These are phyloP conservation scores for Pestalotiopsis sp. DNA, from an alignment of 2,329 filamentous ascomycete genomes.

Conservation along the genomic window DNA sequence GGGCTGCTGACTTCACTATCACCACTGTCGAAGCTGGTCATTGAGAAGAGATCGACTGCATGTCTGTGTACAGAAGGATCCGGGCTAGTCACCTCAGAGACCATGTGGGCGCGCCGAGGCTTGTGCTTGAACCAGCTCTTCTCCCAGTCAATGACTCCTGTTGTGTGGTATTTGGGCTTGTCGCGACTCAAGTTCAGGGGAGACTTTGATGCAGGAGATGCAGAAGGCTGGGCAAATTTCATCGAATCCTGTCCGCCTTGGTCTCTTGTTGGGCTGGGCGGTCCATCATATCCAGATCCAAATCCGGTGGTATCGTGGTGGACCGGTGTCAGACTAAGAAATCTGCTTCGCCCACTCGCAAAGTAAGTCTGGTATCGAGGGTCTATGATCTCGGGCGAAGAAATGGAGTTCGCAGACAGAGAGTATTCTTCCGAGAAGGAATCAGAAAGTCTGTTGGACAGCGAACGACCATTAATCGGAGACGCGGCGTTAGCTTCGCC, in stretches of 20 bases:
- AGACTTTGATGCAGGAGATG: background rate
- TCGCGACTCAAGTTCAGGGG: background rate
- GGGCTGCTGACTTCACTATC: constrained; percentile 9
- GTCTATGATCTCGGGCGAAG: background rate
- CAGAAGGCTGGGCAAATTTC: background rate
- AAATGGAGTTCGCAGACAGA: background rate
- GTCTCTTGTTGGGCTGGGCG: background rate
- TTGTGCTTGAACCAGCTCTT: constrained; percentile 26
- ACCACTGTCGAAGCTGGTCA: constrained; percentile 6
- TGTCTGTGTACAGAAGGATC: constrained; percentile 6
- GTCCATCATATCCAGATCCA: constrained; percentile 8
- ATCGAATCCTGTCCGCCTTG: background rate
- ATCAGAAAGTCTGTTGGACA: background rate
- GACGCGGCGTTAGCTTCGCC: background rate
- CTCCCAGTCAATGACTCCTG: constrained; percentile 22
- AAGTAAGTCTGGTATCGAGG: background rate
- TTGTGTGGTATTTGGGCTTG: background rate
- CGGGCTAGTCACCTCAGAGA: constrained; percentile 24
- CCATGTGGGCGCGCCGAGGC: constrained; percentile 25
- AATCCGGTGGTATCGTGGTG: background rate
- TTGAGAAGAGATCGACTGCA: constrained; percentile 7
- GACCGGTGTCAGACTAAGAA: background rate
- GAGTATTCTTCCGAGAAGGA: background rate
- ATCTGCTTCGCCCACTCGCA: background rate
- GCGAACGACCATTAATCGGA: background rate